phyloP scores from a whole-genome alignment of 1,284 basidiomycete species.

The Kalmanozyma brasiliensis region DNA sequence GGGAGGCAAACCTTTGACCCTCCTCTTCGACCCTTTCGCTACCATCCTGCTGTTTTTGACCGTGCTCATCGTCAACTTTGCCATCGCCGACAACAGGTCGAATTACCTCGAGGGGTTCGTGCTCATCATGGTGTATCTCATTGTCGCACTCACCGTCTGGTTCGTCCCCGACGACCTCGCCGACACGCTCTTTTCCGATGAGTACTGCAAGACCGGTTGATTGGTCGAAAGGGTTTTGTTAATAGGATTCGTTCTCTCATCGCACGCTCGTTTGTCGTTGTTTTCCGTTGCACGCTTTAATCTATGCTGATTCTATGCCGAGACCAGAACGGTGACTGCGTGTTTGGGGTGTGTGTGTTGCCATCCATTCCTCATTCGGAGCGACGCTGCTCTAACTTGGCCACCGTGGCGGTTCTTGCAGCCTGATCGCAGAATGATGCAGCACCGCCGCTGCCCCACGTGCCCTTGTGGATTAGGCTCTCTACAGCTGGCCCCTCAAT shows the following conservation, averaged over 20 bases:
- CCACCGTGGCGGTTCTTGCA: too few relatives aligned
- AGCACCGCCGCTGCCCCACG: too few relatives aligned
- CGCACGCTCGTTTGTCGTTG: too few relatives aligned
- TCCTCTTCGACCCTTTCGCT: constrained; percentile 61
- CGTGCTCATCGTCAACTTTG: constrained; percentile 57
- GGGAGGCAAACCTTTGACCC: constrained; percentile 51
- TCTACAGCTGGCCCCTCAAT: constrained; percentile 71
- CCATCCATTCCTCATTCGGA: too few relatives aligned
- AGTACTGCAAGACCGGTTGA: constrained; percentile 19
- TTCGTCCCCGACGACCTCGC: constrained; percentile 46
- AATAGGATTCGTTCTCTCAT: too few relatives aligned
- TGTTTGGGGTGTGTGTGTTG: too few relatives aligned
- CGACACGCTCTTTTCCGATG: constrained; percentile 40
- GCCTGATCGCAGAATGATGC: too few relatives aligned
- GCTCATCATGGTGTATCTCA: constrained; percentile 57
- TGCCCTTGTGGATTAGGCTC: too few relatives aligned
- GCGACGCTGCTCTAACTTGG: too few relatives aligned
- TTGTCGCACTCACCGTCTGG: constrained; percentile 54
- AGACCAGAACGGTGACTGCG: too few relatives aligned
- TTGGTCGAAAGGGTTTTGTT: neutral
- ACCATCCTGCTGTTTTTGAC: constrained; percentile 59
- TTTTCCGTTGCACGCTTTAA: too few relatives aligned
- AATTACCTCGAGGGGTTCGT: constrained; percentile 60
- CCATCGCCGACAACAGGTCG: constrained; percentile 54
- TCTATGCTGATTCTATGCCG: too few relatives aligned